These are phyloP conservation scores for Calonectria pseudoturangicola DNA, from an alignment of 2,329 filamentous ascomycete species.

Conservation along the genomic window DNA sequence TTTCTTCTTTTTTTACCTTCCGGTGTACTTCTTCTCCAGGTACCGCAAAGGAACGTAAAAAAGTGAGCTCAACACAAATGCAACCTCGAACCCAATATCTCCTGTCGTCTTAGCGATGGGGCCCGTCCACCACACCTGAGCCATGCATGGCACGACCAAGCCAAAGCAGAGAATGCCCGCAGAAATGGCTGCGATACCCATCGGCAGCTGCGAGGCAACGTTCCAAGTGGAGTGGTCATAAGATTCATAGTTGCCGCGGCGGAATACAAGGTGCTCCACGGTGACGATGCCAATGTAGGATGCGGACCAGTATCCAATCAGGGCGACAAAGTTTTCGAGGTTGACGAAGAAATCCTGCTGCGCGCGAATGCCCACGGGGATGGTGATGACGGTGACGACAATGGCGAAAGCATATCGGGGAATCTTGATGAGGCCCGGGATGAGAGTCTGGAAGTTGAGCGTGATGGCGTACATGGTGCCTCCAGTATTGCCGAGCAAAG, in stretches of 20 bases:
- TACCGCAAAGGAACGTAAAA: constrained; percentile 69
- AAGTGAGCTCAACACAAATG: constrained; percentile 70
- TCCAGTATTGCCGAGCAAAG: constrained; percentile 75
- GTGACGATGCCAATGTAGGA: constrained; percentile 71
- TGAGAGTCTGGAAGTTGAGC: constrained; percentile 78
- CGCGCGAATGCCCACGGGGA: constrained; percentile 74
- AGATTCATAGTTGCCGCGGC: constrained; percentile 63
- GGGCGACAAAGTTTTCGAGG: constrained; percentile 73
- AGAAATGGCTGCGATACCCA: constrained; percentile 67
- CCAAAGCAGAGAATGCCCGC: constrained; percentile 68
- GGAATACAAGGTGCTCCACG: constrained; percentile 69
- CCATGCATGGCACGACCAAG: constrained; percentile 76
- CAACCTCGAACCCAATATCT: constrained; percentile 80
- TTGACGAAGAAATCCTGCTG: constrained; percentile 74
- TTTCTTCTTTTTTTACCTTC: constrained; percentile 43
- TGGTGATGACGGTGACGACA: constrained; percentile 74
- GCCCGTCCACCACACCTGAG: constrained; percentile 76
- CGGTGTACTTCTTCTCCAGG: constrained; percentile 63
- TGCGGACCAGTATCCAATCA: constrained; percentile 76
- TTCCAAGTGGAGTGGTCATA: constrained; percentile 71
- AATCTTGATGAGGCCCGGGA: constrained; percentile 73
- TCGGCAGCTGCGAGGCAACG: constrained; percentile 65
- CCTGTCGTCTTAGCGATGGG: constrained; percentile 76
- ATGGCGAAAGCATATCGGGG: constrained; percentile 76
- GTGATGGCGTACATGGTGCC: constrained; percentile 78